Evolutionary conservation across 169 alveolate species (phyloP).

Genomic region (Plasmodium adleri): DNA sequence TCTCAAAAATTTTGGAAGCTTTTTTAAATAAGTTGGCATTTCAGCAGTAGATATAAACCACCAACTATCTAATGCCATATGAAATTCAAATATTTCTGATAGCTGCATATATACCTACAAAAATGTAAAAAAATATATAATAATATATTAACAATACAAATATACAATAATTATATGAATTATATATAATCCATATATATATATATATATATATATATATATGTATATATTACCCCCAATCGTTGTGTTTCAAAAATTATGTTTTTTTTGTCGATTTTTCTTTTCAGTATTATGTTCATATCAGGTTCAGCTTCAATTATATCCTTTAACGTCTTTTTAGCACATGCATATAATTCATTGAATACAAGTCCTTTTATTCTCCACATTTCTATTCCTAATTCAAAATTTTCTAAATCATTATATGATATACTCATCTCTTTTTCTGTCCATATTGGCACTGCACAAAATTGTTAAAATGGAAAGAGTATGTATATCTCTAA

Average conservation of each 20-base stretch:
- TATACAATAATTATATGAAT: too few relatives aligned
- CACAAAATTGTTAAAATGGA: not conserved
- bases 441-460: constrained; percentile 86
- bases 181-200: not conserved
- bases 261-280: constrained; percentile 76
- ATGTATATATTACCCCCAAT: constrained; percentile 39
- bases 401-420: constrained; percentile 86
- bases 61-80: constrained; percentile 86
- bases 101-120: constrained; percentile 80
- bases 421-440: constrained; percentile 84
- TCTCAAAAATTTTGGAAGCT: constrained; percentile 79
- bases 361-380: constrained; percentile 82
- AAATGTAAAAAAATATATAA: not conserved
- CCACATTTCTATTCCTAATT: constrained; percentile 88
- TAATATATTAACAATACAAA: constrained; percentile 14
- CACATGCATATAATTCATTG: constrained; percentile 86
- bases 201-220: constrained; percentile 24
- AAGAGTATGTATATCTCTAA: not conserved
- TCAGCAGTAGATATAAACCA: constrained; percentile 82
- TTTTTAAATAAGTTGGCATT: constrained; percentile 77
- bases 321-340: constrained; percentile 84
- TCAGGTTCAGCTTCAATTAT: constrained; percentile 86
- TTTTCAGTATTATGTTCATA: constrained; percentile 80
- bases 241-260: constrained; percentile 70
- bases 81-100: constrained; percentile 85